phyloP scores from a whole-genome alignment of 192 early-diverging fungal genomes.

The Mortierella claussenii region DNA sequence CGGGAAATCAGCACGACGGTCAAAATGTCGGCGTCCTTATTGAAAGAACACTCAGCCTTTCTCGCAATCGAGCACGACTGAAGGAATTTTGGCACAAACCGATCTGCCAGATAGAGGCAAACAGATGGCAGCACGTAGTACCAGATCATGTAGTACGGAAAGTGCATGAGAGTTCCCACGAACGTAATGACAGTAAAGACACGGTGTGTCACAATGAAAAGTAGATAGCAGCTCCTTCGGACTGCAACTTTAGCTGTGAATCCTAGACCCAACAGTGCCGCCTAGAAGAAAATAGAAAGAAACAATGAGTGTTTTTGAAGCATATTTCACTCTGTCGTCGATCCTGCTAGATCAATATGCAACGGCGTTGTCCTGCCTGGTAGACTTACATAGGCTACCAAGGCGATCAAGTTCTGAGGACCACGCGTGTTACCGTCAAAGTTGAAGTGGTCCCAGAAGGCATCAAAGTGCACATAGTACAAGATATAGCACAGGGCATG shows the following conservation, averaged over 20 bases:
- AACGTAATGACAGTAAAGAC: slow-evolving; percentile 37
- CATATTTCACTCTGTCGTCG: no score
- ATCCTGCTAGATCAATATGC: no score
- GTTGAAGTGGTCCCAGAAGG: slow-evolving; percentile 33
- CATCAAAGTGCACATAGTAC: slow-evolving; percentile 38
- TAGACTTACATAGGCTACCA: slow-evolving; percentile 42
- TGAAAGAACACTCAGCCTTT: slow-evolving; percentile 24
- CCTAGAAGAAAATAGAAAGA: slow-evolving; percentile 8
- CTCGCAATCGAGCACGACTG: slow-evolving; percentile 23
- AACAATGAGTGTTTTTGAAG: no score
- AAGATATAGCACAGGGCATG: slow-evolving; percentile 32
- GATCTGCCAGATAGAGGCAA: slow-evolving; percentile 43
- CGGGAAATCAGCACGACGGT: slow-evolving; percentile 19
- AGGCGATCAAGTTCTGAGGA: slow-evolving; percentile 43
- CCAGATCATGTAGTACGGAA: slow-evolving; percentile 50
- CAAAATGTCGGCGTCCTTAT: slow-evolving; percentile 44
- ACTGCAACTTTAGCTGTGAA: slow-evolving; percentile 18
- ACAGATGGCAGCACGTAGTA: slow-evolving; percentile 42
- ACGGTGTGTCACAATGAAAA: slow-evolving; percentile 30
- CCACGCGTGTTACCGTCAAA: slow-evolving; percentile 46
- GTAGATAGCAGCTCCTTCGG: slow-evolving; percentile 16
- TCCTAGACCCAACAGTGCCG: slow-evolving; percentile 3
- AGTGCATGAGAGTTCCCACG: slow-evolving; percentile 46
- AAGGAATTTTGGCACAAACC: slow-evolving; percentile 44
- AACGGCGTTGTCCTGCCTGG: no score